Conservation (phyloP, 2,329 filamentous ascomycete species). For the Pseudogymnoascus sp. region DNA sequence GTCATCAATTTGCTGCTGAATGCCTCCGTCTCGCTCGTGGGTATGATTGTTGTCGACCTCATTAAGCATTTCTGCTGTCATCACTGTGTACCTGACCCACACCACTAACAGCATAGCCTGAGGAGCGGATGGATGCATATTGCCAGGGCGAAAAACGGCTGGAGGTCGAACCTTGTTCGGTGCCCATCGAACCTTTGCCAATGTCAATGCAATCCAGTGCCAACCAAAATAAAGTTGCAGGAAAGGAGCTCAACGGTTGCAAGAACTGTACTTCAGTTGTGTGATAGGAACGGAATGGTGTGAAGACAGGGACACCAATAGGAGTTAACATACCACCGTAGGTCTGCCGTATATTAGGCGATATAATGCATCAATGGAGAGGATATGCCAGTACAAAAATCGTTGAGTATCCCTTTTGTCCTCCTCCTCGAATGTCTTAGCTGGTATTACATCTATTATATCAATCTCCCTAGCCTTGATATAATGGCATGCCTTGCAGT, state of each 20-base stretch:
- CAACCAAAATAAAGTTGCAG: not conserved
- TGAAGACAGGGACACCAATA: not conserved
- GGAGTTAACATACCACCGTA: not conserved
- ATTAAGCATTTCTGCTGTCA: slow-evolving; percentile 6
- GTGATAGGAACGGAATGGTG: not conserved
- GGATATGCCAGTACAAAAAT: slow-evolving; percentile 1
- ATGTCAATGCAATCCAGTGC: not conserved
- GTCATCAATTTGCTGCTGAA: not conserved
- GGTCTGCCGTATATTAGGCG: not conserved
- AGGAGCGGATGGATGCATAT: not conserved
- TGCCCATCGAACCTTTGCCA: slow-evolving; percentile 2
- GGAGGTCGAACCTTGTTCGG: not conserved
- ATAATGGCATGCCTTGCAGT: not conserved
- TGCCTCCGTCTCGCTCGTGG: not conserved
- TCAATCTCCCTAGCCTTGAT: not conserved
- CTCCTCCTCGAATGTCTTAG: not conserved
- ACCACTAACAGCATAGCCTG: not conserved
- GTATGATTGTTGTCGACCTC: not conserved
- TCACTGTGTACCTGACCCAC: not conserved
- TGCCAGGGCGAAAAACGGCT: not conserved
- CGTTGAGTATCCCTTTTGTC: not conserved
- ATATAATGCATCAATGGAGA: slow-evolving; percentile 2
- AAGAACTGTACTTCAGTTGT: not conserved
- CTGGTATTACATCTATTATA: not conserved
- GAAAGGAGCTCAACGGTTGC: not conserved